Evolutionary conservation across 2,329 filamentous ascomycete genomes (phyloP).

Genomic region (Kalmusia sp.): DNA sequence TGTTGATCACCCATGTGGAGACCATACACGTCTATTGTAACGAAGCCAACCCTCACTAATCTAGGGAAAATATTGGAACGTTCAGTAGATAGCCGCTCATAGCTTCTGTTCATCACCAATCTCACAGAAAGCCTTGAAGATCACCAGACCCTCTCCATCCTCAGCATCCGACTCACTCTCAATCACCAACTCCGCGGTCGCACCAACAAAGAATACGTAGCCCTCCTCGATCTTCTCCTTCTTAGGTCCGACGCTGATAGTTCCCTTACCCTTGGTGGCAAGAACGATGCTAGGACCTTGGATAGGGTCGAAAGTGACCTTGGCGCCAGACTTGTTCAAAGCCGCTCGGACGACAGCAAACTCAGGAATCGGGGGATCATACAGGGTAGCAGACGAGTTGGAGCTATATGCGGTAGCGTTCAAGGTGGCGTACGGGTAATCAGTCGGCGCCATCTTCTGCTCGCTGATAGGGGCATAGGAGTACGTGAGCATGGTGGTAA

Average conservation of each 20-base stretch:
- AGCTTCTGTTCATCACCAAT: slow-evolving; percentile 53
- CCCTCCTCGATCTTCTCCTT: slow-evolving; percentile 68
- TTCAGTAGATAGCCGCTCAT: too few relatives aligned
- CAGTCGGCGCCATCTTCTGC: slow-evolving; percentile 87
- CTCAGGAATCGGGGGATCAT: slow-evolving; percentile 96
- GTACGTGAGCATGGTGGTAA: slow-evolving; percentile 93
- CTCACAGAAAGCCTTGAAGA: slow-evolving; percentile 95
- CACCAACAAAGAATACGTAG: slow-evolving; percentile 72
- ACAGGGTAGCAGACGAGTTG: slow-evolving; percentile 74
- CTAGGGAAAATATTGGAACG: too few relatives aligned
- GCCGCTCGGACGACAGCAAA: slow-evolving; percentile 87
- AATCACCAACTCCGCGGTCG: slow-evolving; percentile 82
- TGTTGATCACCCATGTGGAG: too few relatives aligned
- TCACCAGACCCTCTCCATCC: slow-evolving; percentile 72
- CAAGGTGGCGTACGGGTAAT: slow-evolving; percentile 85
- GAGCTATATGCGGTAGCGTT: slow-evolving; percentile 84
- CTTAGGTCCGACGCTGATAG: slow-evolving; percentile 84
- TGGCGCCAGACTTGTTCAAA: slow-evolving; percentile 73
- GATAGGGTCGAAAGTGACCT: slow-evolving; percentile 86
- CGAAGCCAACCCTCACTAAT: too few relatives aligned
- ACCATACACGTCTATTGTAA: too few relatives aligned
- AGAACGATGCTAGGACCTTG: slow-evolving; percentile 92
- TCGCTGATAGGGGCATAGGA: slow-evolving; percentile 91
- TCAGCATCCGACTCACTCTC: slow-evolving; percentile 65
- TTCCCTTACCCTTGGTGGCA: slow-evolving; percentile 83